These are phyloP conservation scores for Rhodotorula sp. DNA, from an alignment of 1,284 basidiomycete genomes.

Conservation along the genomic window DNA sequence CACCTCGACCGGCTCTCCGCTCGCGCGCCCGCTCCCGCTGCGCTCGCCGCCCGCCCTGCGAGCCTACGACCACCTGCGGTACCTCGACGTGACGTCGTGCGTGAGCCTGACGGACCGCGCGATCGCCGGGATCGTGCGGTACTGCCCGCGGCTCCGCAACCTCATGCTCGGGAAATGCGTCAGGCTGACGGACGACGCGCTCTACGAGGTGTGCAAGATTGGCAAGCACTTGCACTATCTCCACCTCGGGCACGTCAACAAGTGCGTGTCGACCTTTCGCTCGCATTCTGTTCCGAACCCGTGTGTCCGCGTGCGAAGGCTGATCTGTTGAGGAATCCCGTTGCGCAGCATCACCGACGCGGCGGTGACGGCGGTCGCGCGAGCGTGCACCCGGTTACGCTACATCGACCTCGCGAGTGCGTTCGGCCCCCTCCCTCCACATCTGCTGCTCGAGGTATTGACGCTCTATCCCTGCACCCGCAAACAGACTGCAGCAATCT, in stretches of 20 bases:
- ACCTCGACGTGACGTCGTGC: conserved; percentile 88
- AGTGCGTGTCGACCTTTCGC: conserved; percentile 48
- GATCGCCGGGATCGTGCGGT: conserved; percentile 82
- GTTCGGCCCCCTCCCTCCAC: conserved; percentile 4
- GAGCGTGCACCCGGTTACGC: conserved; percentile 85
- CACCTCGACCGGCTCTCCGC: conserved; percentile 22
- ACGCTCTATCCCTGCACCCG: conserved; percentile 6
- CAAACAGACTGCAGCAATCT: conserved; percentile 74
- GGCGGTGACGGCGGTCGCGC: conserved; percentile 78
- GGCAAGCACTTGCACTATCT: conserved; percentile 93
- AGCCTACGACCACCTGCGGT: conserved; percentile 76
- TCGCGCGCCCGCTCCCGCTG: conserved; percentile 20
- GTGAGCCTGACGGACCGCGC: conserved; percentile 79
- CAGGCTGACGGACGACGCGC: conserved; percentile 77
- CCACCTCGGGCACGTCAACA: conserved; percentile 85
- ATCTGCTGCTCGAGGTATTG: not conserved
- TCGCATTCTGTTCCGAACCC: too few relatives aligned
- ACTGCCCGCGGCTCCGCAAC: conserved; percentile 87
- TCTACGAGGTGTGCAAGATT: conserved; percentile 81
- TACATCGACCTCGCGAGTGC: conserved; percentile 96
- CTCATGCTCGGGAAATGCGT: conserved; percentile 90
- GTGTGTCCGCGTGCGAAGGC: not conserved
- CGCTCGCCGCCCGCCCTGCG: conserved; percentile 45
- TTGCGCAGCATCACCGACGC: conserved; percentile 77
- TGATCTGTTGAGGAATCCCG: not conserved